These are phyloP conservation scores for Theileria sp. DNA, from an alignment of 169 alveolate species.

Conservation along the genomic window DNA sequence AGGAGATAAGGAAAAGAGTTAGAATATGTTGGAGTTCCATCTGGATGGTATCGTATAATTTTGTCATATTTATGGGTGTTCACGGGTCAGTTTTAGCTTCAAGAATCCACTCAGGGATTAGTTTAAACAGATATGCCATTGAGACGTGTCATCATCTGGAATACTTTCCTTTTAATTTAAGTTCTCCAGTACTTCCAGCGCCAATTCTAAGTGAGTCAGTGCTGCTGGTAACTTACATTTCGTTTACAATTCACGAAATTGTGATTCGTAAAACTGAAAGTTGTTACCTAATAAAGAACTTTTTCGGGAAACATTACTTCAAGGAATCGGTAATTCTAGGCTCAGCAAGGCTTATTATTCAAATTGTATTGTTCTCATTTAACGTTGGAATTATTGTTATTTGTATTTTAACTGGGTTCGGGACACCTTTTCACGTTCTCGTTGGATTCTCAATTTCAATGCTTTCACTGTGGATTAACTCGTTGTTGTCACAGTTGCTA, in stretches of 20 bases:
- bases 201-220: slow-evolving; percentile 56
- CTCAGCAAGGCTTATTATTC: slow-evolving; percentile 26
- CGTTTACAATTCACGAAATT: slow-evolving; percentile 53
- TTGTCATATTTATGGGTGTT: slow-evolving; percentile 56
- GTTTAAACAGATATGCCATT: slow-evolving; percentile 46
- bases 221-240: slow-evolving; percentile 50
- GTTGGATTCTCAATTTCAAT: slow-evolving; percentile 62
- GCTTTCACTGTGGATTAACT: slow-evolving; percentile 52
- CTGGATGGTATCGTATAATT: slow-evolving; percentile 58
- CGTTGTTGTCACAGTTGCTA: slow-evolving; percentile 48
- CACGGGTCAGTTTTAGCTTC: slow-evolving; percentile 67
- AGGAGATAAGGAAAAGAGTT: slow-evolving; percentile 4
- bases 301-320: slow-evolving; percentile 34
- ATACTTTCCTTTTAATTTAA: slow-evolving; percentile 50
- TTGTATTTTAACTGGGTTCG: slow-evolving; percentile 32
- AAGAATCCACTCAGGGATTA: slow-evolving; percentile 51
- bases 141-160: slow-evolving; percentile 64
- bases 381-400: slow-evolving; percentile 6
- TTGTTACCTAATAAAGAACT: slow-evolving; percentile 37
- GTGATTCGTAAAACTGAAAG: slow-evolving; percentile 51
- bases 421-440: slow-evolving; percentile 62
- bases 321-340: slow-evolving; percentile 40
- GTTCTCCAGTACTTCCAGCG: slow-evolving; percentile 35
- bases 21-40: slow-evolving; percentile 61
- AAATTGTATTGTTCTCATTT: slow-evolving; percentile 29